These are phyloP conservation scores for Kwoniella botswanensis DNA, from an alignment of 768 basidiomycete species.

Conservation along the genomic window DNA sequence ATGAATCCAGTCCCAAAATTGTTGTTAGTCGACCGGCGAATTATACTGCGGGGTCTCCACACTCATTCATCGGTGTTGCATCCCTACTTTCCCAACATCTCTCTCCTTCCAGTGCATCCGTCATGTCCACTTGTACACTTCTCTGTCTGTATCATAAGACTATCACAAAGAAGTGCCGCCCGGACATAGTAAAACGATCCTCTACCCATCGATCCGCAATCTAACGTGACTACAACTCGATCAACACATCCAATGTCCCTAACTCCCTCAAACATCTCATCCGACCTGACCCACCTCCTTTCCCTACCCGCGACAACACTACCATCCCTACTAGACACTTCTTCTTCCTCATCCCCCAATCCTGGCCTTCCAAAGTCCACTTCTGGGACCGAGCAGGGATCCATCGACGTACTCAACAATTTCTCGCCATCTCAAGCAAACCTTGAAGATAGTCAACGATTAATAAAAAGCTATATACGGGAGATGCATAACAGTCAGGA, in stretches of 20 bases:
- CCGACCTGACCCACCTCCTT: conserved; percentile 13
- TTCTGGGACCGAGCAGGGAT: neutral
- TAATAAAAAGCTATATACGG: conserved; percentile 25
- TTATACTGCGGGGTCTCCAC: neutral
- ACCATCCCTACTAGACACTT: neutral
- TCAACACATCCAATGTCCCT: neutral
- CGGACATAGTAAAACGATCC: too few species aligned
- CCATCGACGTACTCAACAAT: conserved; percentile 2
- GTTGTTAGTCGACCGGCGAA: too few species aligned
- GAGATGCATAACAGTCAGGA: conserved; percentile 18
- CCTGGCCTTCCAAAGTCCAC: too few species aligned
- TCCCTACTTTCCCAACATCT: too few species aligned
- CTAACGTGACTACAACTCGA: too few species aligned
- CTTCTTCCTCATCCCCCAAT: neutral
- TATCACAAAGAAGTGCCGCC: too few species aligned
- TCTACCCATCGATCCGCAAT: too few species aligned
- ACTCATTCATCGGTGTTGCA: neutral
- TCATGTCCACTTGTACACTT: too few species aligned
- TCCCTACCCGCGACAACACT: conserved; percentile 8
- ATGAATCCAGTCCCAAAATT: too few species aligned
- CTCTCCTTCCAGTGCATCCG: too few species aligned
- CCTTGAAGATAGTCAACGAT: conserved; percentile 22
- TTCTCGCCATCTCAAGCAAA: neutral
- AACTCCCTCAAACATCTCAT: conserved; percentile 8
- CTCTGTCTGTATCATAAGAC: too few species aligned